Conservation (phyloP, 495 filamentous ascomycete genomes). For the Xylaria sp. region DNA sequence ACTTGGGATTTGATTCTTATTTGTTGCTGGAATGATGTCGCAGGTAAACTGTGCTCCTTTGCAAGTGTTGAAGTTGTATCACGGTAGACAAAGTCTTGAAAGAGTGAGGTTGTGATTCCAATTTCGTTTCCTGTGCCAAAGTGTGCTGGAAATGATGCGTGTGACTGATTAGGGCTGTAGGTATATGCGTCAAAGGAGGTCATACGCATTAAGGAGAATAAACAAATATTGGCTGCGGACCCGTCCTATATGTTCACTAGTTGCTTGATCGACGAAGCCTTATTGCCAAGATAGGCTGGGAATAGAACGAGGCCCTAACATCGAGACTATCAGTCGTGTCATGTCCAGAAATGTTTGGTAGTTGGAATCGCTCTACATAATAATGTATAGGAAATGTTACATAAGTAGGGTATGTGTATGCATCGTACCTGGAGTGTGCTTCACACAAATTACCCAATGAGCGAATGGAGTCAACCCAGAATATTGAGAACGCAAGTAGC, state of each 20-base stretch:
- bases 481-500: slow-evolving; percentile 23
- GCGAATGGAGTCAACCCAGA: background rate
- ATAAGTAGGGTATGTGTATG: slow-evolving; percentile 17
- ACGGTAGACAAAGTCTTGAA: background rate
- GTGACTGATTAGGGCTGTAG: background rate
- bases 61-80: background rate
- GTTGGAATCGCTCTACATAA: background rate
- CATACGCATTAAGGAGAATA: background rate
- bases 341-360: background rate
- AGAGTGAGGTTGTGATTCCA: slow-evolving; percentile 15
- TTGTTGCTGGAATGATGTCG: background rate
- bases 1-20: background rate
- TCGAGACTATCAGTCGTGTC: background rate
- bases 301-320: background rate
- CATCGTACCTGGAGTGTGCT: slow-evolving; percentile 13
- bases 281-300: background rate
- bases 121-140: background rate
- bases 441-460: slow-evolving; percentile 11
- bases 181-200: slow-evolving; percentile 1
- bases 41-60: background rate
- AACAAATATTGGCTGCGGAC: background rate
- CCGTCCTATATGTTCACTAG: background rate
- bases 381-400: background rate
- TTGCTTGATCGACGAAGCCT: background rate
- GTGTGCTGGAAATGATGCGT: background rate